Conservation (phyloP, 1,284 basidiomycete genomes). For the Pseudozyma sp. region DNA sequence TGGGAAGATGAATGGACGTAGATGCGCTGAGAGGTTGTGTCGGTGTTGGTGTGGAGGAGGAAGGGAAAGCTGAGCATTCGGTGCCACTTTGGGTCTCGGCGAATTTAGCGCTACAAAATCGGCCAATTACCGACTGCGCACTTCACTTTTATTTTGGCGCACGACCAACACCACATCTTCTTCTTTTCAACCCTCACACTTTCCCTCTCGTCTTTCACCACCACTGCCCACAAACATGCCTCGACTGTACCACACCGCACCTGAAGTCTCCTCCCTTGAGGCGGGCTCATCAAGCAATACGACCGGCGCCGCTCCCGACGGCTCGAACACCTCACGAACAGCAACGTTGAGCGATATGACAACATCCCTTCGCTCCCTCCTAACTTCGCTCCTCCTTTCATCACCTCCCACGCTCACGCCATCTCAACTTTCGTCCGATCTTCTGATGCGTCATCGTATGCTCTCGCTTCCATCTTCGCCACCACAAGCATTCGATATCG, state of each 20-base stretch:
- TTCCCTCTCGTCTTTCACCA: neutral
- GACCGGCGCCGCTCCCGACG: neutral
- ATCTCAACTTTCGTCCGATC: slow-evolving; percentile 27
- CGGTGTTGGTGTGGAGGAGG: slow-evolving; percentile 4
- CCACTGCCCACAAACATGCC: neutral
- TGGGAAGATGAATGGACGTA: neutral
- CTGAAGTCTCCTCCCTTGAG: no score
- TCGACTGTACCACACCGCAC: neutral
- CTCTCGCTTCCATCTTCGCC: slow-evolving; percentile 16
- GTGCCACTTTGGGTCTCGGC: slow-evolving; percentile 2
- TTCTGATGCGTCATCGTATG: slow-evolving; percentile 38
- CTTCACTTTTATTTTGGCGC: neutral
- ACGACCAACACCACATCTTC: slow-evolving; percentile 1
- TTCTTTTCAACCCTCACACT: neutral
- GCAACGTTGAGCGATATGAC: no score
- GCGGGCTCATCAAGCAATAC: neutral
- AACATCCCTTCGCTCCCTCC: slow-evolving; percentile 10
- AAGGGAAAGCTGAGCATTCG: neutral
- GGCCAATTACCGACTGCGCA: slow-evolving; percentile 3
- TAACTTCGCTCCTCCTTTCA: slow-evolving; percentile 25
- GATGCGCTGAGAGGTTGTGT: neutral
- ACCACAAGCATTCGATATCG: slow-evolving; percentile 16
- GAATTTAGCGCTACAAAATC: slow-evolving; percentile 12
- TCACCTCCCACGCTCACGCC: slow-evolving; percentile 12
- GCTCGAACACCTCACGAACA: neutral